Conservation (phyloP, 495 filamentous ascomycete species). For the Aspergillus heteromorphus region DNA sequence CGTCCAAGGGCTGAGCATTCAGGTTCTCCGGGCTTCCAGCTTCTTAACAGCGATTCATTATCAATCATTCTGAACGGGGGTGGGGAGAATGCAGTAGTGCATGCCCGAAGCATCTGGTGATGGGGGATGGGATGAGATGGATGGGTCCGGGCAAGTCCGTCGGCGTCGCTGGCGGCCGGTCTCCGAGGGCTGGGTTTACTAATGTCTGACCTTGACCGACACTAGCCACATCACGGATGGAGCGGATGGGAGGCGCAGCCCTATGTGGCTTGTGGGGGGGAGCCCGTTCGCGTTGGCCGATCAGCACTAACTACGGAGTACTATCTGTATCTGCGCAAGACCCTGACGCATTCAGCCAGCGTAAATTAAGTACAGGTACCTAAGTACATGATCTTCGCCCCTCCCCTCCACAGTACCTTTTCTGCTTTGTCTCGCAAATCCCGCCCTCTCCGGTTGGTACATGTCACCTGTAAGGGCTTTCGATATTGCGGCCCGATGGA, state of each 20-base stretch:
- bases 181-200: background rate
- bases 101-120: background rate
- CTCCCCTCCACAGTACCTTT: background rate
- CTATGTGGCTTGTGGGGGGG: background rate
- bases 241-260: background rate
- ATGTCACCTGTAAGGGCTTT: constrained; percentile 16
- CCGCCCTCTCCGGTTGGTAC: constrained; percentile 1
- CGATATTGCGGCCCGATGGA: constrained; percentile 9
- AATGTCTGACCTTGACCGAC: background rate
- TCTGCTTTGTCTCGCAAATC: background rate
- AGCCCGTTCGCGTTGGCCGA: background rate
- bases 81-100: constrained; percentile 1
- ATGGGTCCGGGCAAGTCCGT: constrained; percentile 8
- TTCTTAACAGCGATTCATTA: background rate
- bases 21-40: no score
- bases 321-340: no score
- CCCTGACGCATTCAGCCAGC: background rate
- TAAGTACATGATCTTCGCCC: background rate
- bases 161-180: background rate
- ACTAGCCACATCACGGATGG: background rate
- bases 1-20: background rate
- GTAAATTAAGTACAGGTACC: background rate
- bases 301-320: no score
- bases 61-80: background rate
- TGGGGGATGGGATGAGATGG: no score